Percentiles rank a stretch among this genome's conserved stretches.
phyloP scores from a whole-genome alignment of 2,329 filamentous ascomycete species.

The Penicillium sp. region DNA sequence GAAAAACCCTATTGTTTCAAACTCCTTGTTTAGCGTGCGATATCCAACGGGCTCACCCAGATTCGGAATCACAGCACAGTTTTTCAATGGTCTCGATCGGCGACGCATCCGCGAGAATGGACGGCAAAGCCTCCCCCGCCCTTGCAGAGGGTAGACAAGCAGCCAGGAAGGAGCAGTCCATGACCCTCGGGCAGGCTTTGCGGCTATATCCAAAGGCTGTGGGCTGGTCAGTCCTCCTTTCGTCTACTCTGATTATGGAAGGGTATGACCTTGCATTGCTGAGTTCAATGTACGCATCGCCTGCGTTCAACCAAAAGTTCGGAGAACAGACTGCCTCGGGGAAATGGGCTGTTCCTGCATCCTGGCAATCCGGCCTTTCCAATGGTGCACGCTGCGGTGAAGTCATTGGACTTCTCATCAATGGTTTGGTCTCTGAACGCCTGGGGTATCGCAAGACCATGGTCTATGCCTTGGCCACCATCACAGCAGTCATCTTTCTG shows the following conservation, averaged over 20 bases:
- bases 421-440: slow-evolving; percentile 30
- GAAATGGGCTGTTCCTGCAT: slow-evolving; percentile 28
- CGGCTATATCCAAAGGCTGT: slow-evolving; percentile 38
- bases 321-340: slow-evolving; percentile 23
- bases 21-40: background rate
- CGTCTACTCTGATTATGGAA: slow-evolving; percentile 43
- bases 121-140: slow-evolving; percentile 3
- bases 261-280: slow-evolving; percentile 43
- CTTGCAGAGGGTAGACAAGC: slow-evolving; percentile 28
- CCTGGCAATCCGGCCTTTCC: slow-evolving; percentile 35
- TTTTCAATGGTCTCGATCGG: background rate
- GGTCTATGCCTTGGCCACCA: slow-evolving; percentile 38
- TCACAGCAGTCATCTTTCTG: slow-evolving; percentile 47
- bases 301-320: slow-evolving; percentile 34
- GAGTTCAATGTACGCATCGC: slow-evolving; percentile 34
- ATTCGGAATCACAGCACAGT: background rate
- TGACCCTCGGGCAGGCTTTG: slow-evolving; percentile 36
- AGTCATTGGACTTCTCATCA: slow-evolving; percentile 31
- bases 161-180: slow-evolving; percentile 36
- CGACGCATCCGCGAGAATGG: background rate
- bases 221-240: slow-evolving; percentile 39
- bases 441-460: slow-evolving; percentile 33
- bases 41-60: background rate
- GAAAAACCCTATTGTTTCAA: background rate
- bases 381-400: slow-evolving; percentile 25